Evolutionary conservation across 1,139 yeast species (phyloP), one percentile per base, ranked within the genome.

Genomic region (Martiniozyma asiatica): DNA sequence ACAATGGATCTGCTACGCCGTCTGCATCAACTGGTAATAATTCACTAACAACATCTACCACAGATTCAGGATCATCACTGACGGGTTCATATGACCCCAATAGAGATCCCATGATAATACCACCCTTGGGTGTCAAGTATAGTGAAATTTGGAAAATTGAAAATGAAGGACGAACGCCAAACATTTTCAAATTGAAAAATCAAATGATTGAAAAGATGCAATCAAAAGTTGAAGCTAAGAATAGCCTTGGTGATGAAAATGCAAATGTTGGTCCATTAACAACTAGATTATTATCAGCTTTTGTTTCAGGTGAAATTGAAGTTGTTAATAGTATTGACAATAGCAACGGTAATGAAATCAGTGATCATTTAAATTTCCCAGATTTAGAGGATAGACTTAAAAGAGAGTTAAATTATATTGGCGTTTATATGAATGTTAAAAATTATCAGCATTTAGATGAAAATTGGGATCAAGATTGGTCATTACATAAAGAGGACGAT

Each of bases 261-360:
- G n/a, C n/a, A n/a, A 78, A 94, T 0, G 80, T 94, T 51, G 99
- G 99, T 0, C 98, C 99, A 0, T 61, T 89, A 25, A 80, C 94
- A 0, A 75, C 89, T 19, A 67, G 99, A 36, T 61, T 92, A 29
- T 54, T 92, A 31, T 73, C 94, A 5, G 97, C 97, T 0, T 63
- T 89, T 15, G 43, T 50, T 10, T 48, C 50, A n/a, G 65, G 63
- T 27, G 64, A 41, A 15, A 35, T 32, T 23, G 29, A 26, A 19
- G 27, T 27, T 16, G 26, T 31, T n/a, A 11, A 30, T 19, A 22
- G 22, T 12, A 18, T 15, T 25, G 22, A 20, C 8, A 22, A 22
- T 17, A 18, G 13, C 22, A 27, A 30, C 10, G 22, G 20, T 9
- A 8, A 19, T 15, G 26, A 20, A 16, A 25, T 20, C 6, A 26